Base-by-base conservation (phyloP, 495 filamentous ascomycete genomes). In the Mytilinidion resinicola region DNA sequence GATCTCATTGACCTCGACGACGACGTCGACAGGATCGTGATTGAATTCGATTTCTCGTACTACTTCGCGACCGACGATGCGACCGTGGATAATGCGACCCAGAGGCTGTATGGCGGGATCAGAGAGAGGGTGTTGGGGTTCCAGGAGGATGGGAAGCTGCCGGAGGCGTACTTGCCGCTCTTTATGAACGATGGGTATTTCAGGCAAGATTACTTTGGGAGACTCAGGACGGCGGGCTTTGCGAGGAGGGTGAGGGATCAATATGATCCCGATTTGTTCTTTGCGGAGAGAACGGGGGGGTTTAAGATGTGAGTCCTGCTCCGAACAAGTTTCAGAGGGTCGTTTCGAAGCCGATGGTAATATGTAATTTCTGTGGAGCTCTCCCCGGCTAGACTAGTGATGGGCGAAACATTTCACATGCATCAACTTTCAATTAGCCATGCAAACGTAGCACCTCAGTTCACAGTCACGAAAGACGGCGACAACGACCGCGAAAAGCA, bases 171-270 rank as follows among this genome's bases (percentile, higher is more conserved):
- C 57, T 69, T 81, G 39, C 80, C 80, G 4, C 56, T 85, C 0
- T 84, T 84, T 70, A 77, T 80, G 80, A 85, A 83, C 64, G 80
- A 85, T 56, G 76, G 75, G 1, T 80, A 79, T 67, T 78, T 72
- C 51, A 68, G 74, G 25, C 78, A 85, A 69, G 81, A 84, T 59
- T 84, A 81, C 67, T 84, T 80, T 71, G 78, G 76, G 1, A 72
- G 82, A 11, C 71, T 84, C 59, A 70, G 72, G 37, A 81, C 74
- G 25, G 54, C 68, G 56, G 62, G 66, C 55, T 69, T 76, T 43
- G 73, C 75, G 21, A 67, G 69, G 19, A 70, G 67, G 14, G 76
- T 80, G 33, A 60, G 77, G 46, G 72, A 71, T 12, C 66, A 69
- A 48, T 82, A 82, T 60, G 83, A 85, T 67, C 82, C 82, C 0